phyloP scores from a whole-genome alignment of 108 stramenopile genomes.

The Nitzschia sp. region DNA sequence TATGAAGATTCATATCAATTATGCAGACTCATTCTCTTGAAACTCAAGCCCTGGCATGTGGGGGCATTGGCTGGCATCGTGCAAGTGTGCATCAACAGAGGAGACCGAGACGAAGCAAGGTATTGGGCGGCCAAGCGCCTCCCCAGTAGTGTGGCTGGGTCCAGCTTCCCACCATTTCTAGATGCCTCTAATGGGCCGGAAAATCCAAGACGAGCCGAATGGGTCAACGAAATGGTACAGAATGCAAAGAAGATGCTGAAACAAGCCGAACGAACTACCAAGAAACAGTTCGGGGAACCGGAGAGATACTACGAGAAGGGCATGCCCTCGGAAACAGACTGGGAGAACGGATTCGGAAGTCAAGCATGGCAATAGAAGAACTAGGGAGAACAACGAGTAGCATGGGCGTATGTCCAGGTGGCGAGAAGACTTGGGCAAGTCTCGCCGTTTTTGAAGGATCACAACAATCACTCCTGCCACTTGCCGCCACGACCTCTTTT shows the following conservation, averaged over 20 bases:
- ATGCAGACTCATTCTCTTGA: constrained; percentile 54
- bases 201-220: constrained; percentile 43
- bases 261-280: constrained; percentile 27
- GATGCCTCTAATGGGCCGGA: not conserved
- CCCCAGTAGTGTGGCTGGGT: constrained; percentile 32
- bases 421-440: no score
- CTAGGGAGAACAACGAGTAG: no score
- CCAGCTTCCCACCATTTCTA: constrained; percentile 24
- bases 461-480: no score
- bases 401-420: no score
- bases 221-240: constrained; percentile 40
- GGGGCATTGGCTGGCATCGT: constrained; percentile 75
- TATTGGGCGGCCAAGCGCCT: constrained; percentile 59
- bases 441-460: no score
- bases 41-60: constrained; percentile 75
- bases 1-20: constrained; percentile 51
- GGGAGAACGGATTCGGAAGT: no score
- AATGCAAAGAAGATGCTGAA: constrained; percentile 23
- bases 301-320: constrained; percentile 27
- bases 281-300: constrained; percentile 42
- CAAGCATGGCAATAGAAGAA: no score
- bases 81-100: constrained; percentile 52
- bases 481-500: no score
- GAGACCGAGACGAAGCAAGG: constrained; percentile 43
- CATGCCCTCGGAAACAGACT: no score